Evolutionary conservation across 2,329 filamentous ascomycete species (phyloP).

Genomic region (Chaetomium olivaceum): DNA sequence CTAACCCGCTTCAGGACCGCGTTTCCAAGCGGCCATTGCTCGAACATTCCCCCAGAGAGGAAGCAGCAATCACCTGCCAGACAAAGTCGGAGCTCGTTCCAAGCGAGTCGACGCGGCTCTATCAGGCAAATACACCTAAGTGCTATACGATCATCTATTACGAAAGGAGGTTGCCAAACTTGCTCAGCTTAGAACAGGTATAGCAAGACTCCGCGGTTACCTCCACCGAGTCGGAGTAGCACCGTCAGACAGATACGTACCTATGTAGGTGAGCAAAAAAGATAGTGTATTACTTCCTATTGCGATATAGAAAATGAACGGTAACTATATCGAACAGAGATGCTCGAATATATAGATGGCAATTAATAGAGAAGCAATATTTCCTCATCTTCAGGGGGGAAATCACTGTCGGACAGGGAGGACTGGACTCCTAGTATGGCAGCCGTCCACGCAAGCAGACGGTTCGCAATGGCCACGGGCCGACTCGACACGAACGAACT

Average conservation of each 20-base stretch:
- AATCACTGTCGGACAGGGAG: neutral
- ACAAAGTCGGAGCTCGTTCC: neutral
- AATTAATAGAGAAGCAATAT: neutral
- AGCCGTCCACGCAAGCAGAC: no score
- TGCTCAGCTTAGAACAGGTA: neutral
- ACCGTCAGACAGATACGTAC: neutral
- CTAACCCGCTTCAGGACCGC: constrained; percentile 16
- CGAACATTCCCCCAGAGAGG: neutral
- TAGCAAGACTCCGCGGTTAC: neutral
- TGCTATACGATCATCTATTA: no score
- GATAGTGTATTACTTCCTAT: neutral
- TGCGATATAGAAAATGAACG: neutral
- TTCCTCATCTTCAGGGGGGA: neutral
- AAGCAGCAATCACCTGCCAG: neutral
- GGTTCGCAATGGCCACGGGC: no score
- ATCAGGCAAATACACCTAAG: no score
- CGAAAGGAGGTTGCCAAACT: no score
- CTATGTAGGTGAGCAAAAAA: neutral
- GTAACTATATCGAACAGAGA: neutral
- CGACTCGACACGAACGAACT: no score
- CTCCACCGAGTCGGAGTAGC: neutral
- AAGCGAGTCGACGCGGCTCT: no score
- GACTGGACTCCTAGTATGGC: neutral
- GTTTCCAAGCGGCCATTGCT: constrained; percentile 19
- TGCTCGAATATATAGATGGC: neutral